These are phyloP conservation scores for Gymnopus androsaceus DNA, from an alignment of 1,284 basidiomycete genomes.

Conservation along the genomic window DNA sequence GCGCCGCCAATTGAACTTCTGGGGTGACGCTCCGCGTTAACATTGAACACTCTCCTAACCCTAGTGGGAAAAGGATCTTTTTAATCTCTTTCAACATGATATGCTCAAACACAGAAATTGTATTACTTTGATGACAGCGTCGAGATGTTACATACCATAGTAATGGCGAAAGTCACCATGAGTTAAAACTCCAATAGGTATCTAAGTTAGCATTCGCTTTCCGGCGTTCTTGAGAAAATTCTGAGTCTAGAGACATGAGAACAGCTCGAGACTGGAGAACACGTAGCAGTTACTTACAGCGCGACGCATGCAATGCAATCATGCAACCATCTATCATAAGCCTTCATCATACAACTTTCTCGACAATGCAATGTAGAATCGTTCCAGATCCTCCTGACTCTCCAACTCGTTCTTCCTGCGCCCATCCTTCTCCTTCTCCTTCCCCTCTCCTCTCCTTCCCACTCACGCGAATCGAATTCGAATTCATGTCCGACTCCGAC, in stretches of 20 bases:
- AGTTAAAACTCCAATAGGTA: background rate
- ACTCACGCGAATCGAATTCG: too few species aligned
- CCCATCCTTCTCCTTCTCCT: constrained; percentile 17
- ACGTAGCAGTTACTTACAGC: background rate
- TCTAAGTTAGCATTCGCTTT: background rate
- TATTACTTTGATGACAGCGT: background rate
- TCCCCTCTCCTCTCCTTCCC: too few species aligned
- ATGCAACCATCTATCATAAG: constrained; percentile 40
- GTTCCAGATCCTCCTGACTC: constrained; percentile 67
- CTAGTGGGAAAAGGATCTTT: background rate
- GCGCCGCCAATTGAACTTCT: background rate
- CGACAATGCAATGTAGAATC: constrained; percentile 75
- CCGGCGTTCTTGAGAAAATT: background rate
- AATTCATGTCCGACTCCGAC: too few species aligned
- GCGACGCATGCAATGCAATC: background rate
- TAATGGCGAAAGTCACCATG: background rate
- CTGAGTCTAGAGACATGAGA: background rate
- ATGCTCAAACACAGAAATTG: background rate
- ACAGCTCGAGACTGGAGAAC: background rate
- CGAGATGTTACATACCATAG: constrained; percentile 4
- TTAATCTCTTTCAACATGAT: background rate
- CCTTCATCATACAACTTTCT: constrained; percentile 83
- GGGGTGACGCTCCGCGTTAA: background rate
- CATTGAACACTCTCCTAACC: background rate
- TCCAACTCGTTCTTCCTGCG: constrained; percentile 47